Percentiles rank a stretch among this genome's conserved stretches.
Evolutionary conservation across 2,329 filamentous ascomycete species (phyloP).

Genomic region (Diaporthe eres): DNA sequence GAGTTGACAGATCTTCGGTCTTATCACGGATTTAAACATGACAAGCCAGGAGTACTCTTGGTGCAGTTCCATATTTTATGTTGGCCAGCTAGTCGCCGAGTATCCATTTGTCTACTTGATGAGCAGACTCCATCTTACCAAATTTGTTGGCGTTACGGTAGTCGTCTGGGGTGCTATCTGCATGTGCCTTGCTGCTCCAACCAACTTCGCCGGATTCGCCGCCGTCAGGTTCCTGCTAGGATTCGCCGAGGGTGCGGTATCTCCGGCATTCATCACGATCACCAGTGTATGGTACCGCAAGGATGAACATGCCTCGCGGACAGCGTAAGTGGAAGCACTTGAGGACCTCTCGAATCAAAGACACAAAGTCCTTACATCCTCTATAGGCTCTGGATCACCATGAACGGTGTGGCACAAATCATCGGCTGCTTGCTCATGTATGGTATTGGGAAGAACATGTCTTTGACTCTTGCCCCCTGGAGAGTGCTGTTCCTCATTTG

Average conservation of each 20-base stretch:
- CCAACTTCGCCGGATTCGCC: constrained; percentile 54
- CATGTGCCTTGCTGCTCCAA: constrained; percentile 58
- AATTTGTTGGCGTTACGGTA: constrained; percentile 64
- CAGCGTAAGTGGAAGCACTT: constrained; percentile 43
- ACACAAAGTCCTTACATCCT: background rate
- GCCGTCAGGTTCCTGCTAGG: constrained; percentile 57
- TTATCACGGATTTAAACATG: constrained; percentile 61
- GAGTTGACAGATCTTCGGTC: constrained; percentile 55
- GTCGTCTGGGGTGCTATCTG: constrained; percentile 57
- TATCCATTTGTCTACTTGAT: constrained; percentile 67
- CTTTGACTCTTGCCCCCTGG: constrained; percentile 59
- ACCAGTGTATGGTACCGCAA: constrained; percentile 59
- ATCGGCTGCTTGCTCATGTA: constrained; percentile 64
- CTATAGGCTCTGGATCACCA: constrained; percentile 57
- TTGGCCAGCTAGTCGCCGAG: constrained; percentile 62
- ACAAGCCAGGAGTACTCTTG: constrained; percentile 63
- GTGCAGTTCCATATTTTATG: constrained; percentile 61
- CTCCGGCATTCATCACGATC: constrained; percentile 61
- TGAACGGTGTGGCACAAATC: constrained; percentile 62
- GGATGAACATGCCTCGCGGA: constrained; percentile 52
- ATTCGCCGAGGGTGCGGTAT: constrained; percentile 58
- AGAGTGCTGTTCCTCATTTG: constrained; percentile 63
- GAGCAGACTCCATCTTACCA: constrained; percentile 62
- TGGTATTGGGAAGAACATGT: constrained; percentile 60
- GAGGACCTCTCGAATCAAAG: background rate